Conservation (phyloP, 345 rosid species). For the Lepidium didymum region DNA sequence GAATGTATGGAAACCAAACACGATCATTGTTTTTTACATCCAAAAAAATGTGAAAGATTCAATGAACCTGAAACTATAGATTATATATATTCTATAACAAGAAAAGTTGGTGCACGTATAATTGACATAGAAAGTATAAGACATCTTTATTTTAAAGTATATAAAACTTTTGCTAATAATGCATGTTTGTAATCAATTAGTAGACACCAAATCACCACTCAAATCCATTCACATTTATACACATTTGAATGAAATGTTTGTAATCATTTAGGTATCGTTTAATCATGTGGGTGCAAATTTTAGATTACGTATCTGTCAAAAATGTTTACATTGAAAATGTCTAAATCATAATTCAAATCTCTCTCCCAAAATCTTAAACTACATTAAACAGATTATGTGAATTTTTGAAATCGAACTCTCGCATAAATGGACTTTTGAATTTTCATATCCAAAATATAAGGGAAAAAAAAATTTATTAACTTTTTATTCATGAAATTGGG, state of each 20-base stretch:
- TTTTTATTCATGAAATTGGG: too few relatives aligned
- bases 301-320: too few relatives aligned
- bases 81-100: not conserved
- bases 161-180: not conserved
- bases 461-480: too few relatives aligned
- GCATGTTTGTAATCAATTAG: conserved; percentile 4
- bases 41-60: conserved; percentile 18
- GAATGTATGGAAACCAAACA: too few relatives aligned
- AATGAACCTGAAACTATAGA: conserved; percentile 7
- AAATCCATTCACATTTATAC: too few relatives aligned
- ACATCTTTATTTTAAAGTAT: not conserved
- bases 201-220: conserved; percentile 17
- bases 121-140: not conserved
- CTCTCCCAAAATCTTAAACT: too few relatives aligned
- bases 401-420: too few relatives aligned
- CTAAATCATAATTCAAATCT: too few relatives aligned
- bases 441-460: too few relatives aligned
- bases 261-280: not conserved
- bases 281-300: not conserved
- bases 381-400: too few relatives aligned
- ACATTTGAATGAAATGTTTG: not conserved
- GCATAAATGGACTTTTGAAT: too few relatives aligned
- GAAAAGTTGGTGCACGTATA: conserved; percentile 15
- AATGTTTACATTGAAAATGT: too few relatives aligned
- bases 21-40: conserved; percentile 9